Percentiles rank a stretch among this genome's conserved stretches.
phyloP scores from a whole-genome alignment of 306 rosid species.

The Betula pendula region DNA sequence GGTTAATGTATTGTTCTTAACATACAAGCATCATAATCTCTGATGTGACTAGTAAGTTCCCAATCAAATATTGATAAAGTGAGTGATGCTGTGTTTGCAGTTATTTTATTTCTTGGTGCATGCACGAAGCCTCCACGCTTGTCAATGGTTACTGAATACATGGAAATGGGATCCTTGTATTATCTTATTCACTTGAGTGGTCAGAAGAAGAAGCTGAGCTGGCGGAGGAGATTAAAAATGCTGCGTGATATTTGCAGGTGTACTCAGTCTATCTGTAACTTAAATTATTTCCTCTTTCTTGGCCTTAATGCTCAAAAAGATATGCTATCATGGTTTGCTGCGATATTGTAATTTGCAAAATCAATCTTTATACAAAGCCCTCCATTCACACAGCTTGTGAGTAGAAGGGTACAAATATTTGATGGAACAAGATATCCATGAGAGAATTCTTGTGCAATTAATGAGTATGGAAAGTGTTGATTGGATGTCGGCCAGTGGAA shows the following conservation, averaged over 20 bases:
- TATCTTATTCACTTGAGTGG: constrained; percentile 89
- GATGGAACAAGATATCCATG: neutral
- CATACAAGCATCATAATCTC: constrained; percentile 10
- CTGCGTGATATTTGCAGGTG: constrained; percentile 94
- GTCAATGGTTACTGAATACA: constrained; percentile 95
- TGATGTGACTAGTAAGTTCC: constrained; percentile 15
- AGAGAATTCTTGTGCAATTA: neutral
- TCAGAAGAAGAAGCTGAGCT: constrained; percentile 87
- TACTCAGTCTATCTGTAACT: constrained; percentile 26
- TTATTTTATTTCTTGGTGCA: constrained; percentile 97
- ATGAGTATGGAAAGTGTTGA: neutral
- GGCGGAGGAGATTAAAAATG: constrained; percentile 90
- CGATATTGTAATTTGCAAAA: neutral
- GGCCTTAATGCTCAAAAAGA: constrained; percentile 22
- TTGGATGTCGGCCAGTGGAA: neutral
- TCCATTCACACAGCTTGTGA: neutral
- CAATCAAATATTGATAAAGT: constrained; percentile 22
- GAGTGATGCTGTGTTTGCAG: constrained; percentile 57
- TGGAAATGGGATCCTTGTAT: constrained; percentile 97
- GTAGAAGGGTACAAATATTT: neutral
- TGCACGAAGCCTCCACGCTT: constrained; percentile 96
- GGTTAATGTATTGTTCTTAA: constrained; percentile 6
- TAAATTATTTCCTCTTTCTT: constrained; percentile 16
- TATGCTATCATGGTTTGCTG: constrained; percentile 13
- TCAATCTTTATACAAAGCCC: neutral